These are phyloP conservation scores for Salix brachista DNA, from an alignment of 345 rosid genomes.

Conservation along the genomic window DNA sequence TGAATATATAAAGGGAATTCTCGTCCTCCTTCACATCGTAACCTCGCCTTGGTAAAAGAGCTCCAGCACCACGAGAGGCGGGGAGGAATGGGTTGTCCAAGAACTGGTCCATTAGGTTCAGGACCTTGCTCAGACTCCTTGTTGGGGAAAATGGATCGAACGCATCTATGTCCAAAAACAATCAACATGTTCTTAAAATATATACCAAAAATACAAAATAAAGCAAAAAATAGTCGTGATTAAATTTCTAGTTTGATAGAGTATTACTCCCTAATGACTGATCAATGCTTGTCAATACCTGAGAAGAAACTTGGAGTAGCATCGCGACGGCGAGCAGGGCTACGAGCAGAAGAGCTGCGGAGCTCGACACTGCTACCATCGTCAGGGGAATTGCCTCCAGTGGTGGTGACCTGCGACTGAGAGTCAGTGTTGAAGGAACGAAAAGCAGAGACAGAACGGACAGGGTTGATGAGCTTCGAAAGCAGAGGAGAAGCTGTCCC, in stretches of 20 bases:
- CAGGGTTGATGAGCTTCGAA: conserved; percentile 14
- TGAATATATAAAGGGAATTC: conserved; percentile 24
- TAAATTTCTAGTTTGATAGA: too few species aligned
- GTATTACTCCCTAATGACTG: too few species aligned
- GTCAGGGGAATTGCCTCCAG: conserved; percentile 16
- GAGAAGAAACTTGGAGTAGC: conserved; percentile 15
- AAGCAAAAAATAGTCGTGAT: too few species aligned
- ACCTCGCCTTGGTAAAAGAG: conserved; percentile 28
- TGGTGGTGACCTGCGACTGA: conserved; percentile 27
- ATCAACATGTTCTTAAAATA: too few species aligned
- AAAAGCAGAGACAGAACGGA: conserved; percentile 18
- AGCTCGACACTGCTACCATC: conserved; percentile 7
- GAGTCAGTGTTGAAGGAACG: conserved; percentile 43
- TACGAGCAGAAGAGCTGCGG: conserved; percentile 9
- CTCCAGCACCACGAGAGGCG: conserved; percentile 31
- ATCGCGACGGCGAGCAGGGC: conserved; percentile 19
- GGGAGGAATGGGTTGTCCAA: conserved; percentile 46
- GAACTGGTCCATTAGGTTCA: conserved; percentile 64
- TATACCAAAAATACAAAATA: too few species aligned
- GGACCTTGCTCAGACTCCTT: conserved; percentile 57
- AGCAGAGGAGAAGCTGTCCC: conserved; percentile 18
- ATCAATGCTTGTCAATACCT: conserved; percentile 7
- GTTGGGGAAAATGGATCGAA: conserved; percentile 47
- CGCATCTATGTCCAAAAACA: background rate
- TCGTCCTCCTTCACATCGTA: conserved; percentile 57